phyloP scores from a whole-genome alignment of 148 eudicot genomes.

The Tetragonia tetragonoides region DNA sequence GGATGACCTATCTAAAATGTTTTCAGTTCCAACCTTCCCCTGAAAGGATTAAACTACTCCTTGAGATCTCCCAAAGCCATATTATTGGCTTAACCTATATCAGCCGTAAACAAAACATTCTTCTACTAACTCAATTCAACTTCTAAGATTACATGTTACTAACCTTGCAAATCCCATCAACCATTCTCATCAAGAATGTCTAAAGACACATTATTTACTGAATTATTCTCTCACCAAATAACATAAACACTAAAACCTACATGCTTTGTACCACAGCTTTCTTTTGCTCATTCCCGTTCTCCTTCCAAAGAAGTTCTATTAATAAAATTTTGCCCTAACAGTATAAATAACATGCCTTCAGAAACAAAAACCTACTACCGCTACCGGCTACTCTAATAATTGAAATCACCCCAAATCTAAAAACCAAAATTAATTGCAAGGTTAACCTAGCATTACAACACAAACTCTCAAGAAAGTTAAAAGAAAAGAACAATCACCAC shows the following conservation, averaged over 20 bases:
- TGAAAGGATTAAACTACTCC: neutral
- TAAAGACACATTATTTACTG: neutral
- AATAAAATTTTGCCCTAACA: neutral
- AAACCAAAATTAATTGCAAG: neutral
- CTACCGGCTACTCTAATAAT: neutral
- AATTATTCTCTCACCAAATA: neutral
- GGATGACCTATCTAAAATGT: no score
- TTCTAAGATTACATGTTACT: neutral
- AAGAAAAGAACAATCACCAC: neutral
- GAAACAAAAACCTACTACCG: neutral
- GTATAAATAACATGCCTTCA: neutral
- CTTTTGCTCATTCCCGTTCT: neutral
- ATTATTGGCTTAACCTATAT: neutral
- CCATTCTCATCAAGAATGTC: neutral
- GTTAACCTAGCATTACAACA: neutral
- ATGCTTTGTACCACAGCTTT: neutral
- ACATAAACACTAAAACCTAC: neutral
- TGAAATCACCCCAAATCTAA: neutral
- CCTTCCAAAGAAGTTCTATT: neutral
- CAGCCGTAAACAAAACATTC: neutral
- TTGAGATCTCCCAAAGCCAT: neutral
- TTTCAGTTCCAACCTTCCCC: neutral
- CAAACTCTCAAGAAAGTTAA: neutral
- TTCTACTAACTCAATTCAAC: neutral
- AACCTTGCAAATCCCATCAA: neutral